phyloP scores from a whole-genome alignment of 257 asterid species.

The Linderniella brevidens region DNA sequence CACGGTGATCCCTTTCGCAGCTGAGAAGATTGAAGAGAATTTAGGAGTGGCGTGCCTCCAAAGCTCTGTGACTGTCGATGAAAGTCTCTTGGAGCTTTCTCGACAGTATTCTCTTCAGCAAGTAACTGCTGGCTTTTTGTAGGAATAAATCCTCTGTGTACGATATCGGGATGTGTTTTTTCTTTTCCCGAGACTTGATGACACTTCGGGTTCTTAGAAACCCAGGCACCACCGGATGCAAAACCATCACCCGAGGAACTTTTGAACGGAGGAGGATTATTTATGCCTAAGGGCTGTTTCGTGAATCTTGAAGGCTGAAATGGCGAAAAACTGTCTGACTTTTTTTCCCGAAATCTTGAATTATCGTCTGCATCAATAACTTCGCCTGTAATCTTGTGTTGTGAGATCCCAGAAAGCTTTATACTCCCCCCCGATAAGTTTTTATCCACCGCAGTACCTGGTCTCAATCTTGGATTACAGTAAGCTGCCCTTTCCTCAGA shows the following conservation, averaged over 20 bases:
- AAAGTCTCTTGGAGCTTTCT: slow-evolving; percentile 17
- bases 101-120: slow-evolving; percentile 18
- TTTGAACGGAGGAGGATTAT: slow-evolving; percentile 22
- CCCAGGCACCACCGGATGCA: slow-evolving; percentile 29
- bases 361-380: slow-evolving; percentile 41
- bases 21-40: slow-evolving; percentile 49
- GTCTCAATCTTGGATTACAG: slow-evolving; percentile 22
- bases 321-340: slow-evolving; percentile 21
- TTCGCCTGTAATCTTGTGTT: slow-evolving; percentile 47
- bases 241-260: slow-evolving; percentile 25
- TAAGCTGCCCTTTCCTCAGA: slow-evolving; percentile 13
- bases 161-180: slow-evolving; percentile 20
- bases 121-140: slow-evolving; percentile 16
- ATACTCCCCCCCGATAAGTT: slow-evolving; percentile 15
- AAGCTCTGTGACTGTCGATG: slow-evolving; percentile 14
- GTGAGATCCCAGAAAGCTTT: slow-evolving; percentile 22
- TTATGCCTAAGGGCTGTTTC: slow-evolving; percentile 23
- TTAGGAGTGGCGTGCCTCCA: slow-evolving; percentile 51
- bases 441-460: slow-evolving; percentile 15
- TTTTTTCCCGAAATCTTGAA: slow-evolving; percentile 15
- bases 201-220: slow-evolving; percentile 18
- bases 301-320: slow-evolving; percentile 17
- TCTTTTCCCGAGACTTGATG: slow-evolving; percentile 21
- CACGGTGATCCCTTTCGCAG: slow-evolving; percentile 64
- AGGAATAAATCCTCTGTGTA: slow-evolving; percentile 14